Evolutionary conservation across 805 yeast genomes (phyloP).

Genomic region (Pichia cephalocereana): DNA sequence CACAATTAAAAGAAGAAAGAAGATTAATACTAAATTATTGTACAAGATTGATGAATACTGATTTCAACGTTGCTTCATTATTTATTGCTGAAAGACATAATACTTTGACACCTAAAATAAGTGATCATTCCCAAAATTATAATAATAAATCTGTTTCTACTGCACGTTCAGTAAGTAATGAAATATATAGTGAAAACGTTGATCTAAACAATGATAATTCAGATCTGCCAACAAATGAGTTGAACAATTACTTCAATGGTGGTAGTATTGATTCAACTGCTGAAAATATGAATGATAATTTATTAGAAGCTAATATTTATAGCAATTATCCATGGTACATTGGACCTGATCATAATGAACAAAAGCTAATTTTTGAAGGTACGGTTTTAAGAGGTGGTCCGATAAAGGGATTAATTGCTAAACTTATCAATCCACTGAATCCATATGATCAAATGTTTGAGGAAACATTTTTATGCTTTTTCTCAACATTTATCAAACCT

Average conservation of each 20-base stretch:
- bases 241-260: not conserved
- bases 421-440: slow-evolving; percentile 65
- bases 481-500: slow-evolving; percentile 65
- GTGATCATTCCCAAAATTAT: slow-evolving; percentile 14
- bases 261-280: not conserved
- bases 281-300: slow-evolving; percentile 14
- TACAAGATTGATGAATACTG: slow-evolving; percentile 69
- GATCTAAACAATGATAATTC: not conserved
- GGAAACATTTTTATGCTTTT: slow-evolving; percentile 62
- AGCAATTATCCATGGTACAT: slow-evolving; percentile 54
- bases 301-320: too few relatives aligned
- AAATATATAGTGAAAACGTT: slow-evolving; percentile 10
- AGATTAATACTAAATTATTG: slow-evolving; percentile 64
- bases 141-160: slow-evolving; percentile 24
- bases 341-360: slow-evolving; percentile 52
- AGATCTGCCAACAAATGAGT: not conserved
- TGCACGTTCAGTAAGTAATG: slow-evolving; percentile 10
- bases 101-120: slow-evolving; percentile 22
- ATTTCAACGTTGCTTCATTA: slow-evolving; percentile 48
- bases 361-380: slow-evolving; percentile 44
- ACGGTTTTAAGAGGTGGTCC: slow-evolving; percentile 84
- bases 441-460: slow-evolving; percentile 53
- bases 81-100: slow-evolving; percentile 38
- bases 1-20: slow-evolving; percentile 59
- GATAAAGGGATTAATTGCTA: slow-evolving; percentile 65